phyloP scores from a whole-genome alignment of 345 rosid species.

The Atalantia buxifolia region DNA sequence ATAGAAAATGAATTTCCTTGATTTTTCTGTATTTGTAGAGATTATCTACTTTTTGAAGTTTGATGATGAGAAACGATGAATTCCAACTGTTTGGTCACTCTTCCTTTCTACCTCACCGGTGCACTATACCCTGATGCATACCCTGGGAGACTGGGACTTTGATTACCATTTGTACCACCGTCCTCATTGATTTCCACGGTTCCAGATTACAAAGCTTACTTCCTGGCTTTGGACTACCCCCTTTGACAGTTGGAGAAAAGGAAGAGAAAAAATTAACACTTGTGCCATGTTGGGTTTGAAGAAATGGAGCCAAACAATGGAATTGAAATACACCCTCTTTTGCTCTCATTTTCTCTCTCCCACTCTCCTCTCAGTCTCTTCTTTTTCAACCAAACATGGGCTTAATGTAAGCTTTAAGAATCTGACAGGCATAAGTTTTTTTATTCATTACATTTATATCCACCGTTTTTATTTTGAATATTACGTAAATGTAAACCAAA shows the following conservation, averaged over 20 bases:
- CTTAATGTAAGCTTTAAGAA: neutral
- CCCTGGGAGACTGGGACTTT: neutral
- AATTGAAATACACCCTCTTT: no score
- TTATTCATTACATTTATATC: neutral
- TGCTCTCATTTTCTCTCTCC: no score
- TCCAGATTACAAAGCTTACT: neutral
- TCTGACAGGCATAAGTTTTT: neutral
- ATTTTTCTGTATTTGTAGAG: neutral
- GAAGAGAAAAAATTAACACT: neutral
- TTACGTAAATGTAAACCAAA: neutral
- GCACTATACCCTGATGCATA: neutral
- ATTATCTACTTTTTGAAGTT: neutral
- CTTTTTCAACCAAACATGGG: no score
- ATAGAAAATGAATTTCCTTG: neutral
- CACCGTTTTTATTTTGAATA: neutral
- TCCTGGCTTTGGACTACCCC: neutral
- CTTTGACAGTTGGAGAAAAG: neutral
- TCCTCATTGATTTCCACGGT: neutral
- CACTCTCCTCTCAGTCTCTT: no score
- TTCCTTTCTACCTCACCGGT: neutral
- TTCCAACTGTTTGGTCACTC: neutral
- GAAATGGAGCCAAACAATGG: no score
- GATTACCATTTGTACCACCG: neutral
- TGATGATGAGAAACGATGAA: neutral
- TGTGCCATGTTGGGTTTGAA: neutral